phyloP scores from a whole-genome alignment of 2,329 filamentous ascomycete genomes.

The Gaeumannomyces sp. region DNA sequence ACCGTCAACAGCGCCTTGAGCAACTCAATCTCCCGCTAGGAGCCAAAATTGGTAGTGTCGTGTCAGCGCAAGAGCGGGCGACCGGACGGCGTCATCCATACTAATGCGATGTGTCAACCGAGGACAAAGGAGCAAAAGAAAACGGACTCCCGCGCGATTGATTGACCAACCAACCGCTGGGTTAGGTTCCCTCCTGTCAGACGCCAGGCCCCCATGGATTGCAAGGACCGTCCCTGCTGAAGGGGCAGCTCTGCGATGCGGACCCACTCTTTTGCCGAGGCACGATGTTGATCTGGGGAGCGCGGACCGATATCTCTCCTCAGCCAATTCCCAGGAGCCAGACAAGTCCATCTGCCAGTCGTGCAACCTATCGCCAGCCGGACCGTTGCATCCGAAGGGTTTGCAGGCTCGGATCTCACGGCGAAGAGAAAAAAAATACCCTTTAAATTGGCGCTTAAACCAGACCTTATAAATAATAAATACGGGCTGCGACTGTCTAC shows the following conservation, averaged over 20 bases:
- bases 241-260: no score
- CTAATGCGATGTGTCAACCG: neutral
- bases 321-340: no score
- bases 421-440: no score
- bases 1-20: neutral
- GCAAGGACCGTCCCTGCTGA: neutral
- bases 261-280: neutral
- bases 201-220: neutral
- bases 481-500: no score
- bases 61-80: no score
- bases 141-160: neutral
- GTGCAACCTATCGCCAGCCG: neutral
- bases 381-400: no score
- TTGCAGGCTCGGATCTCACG: no score
- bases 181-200: neutral
- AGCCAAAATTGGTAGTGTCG: neutral
- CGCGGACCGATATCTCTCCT: neutral
- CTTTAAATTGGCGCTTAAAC: no score
- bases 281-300: neutral
- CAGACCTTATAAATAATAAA: no score
- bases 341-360: neutral
- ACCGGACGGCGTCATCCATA: no score
- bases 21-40: neutral
- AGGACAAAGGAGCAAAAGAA: neutral
- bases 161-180: neutral